Evolutionary conservation across 208 protist genomes (phyloP), one percentile per base, ranked within the genome.

Genomic region (Trypanosoma congolense): DNA sequence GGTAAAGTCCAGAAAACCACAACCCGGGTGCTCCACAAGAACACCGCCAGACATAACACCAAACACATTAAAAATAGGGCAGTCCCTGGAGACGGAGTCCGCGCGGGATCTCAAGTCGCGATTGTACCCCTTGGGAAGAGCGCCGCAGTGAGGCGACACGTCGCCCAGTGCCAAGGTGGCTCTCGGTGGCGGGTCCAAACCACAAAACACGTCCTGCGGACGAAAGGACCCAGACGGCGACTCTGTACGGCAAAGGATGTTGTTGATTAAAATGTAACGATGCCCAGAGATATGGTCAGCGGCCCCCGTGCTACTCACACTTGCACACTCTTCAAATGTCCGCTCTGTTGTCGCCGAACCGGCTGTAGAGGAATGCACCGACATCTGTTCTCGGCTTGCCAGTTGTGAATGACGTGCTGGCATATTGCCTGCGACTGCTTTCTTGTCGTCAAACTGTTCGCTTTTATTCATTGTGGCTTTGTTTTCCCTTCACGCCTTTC

Each of bases 41-140:
- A 87, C 78, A n/a, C 80, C 78, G 1, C 76, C 80, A 2, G 70
- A 83, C 0, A 89, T 28, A 6, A 89, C 63, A 14, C 80, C 80
- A 43, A 85, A 86, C 10, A 64, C 60, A 42, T 83, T 79, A 36
- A 85, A 81, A 25, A 89, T 56, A 8, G 61, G 51, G 44, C 79
- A 83, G 40, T 88, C 75, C 28, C 44, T 58, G 21, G 51, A 41
- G 5, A 66, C 53, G 18, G 25, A 51, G 18, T 14, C 45, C 25
- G 6, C 18, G 21, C 4, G 0, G 43, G n/a, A 0, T n/a, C 2
- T 0, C 4, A 4, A 18, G 30, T 80, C 57, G 5, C 26, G 16
- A 38, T 52, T 24, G 30, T 50, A 6, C 6, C 6, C 33, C 9
- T 12, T 38, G 12, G 12, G 33, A 38, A 16, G 33, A 12, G 6